Conservation (phyloP, 2,329 filamentous ascomycete species). For the Aspergillus sp. region DNA sequence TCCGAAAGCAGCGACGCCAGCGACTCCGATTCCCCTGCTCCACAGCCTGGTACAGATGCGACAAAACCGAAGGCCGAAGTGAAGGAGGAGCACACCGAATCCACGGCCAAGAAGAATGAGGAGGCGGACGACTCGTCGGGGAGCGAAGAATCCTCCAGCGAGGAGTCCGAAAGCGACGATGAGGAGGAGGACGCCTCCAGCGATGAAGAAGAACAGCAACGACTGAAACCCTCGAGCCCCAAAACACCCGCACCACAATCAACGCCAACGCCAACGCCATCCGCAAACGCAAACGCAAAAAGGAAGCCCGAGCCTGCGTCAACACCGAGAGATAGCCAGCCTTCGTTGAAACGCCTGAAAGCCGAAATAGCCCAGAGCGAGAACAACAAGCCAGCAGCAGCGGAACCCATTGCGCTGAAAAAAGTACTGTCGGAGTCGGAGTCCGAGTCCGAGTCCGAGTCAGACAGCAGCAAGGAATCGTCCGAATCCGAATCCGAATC, state of each 20-base stretch:
- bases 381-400: not conserved
- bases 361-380: not conserved
- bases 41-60: not conserved
- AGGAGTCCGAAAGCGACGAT: not conserved
- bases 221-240: no score
- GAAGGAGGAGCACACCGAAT: constrained; percentile 3
- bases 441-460: constrained; percentile 2
- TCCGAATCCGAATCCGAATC: no score
- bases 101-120: not conserved
- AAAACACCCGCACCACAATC: not conserved
- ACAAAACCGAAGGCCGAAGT: not conserved
- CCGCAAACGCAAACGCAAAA: not conserved
- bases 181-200: not conserved
- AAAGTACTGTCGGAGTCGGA: not conserved
- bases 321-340: not conserved
- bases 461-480: no score
- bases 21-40: not conserved
- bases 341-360: not conserved
- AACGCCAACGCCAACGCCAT: not conserved
- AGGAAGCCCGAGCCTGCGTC: not conserved
- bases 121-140: not conserved
- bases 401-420: not conserved
- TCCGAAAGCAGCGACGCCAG: not conserved
- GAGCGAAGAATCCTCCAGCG: not conserved
- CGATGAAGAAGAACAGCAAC: not conserved